Evolutionary conservation across 768 basidiomycete genomes (phyloP), one percentile per base, ranked within the genome.

Genomic region (Hydnomerulius pinastri): DNA sequence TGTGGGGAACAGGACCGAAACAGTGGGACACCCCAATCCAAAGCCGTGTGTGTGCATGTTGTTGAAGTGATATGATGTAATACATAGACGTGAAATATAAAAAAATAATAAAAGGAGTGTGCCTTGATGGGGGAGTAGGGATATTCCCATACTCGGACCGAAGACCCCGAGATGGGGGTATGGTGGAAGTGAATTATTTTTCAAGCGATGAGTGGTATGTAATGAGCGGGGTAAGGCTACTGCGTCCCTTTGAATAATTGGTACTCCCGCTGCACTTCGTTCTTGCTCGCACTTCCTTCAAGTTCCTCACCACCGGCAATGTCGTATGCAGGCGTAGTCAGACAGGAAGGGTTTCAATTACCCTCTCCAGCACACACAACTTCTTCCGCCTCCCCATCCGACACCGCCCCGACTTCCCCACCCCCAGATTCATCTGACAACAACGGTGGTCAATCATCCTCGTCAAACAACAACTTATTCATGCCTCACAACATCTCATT

Each of bases 301-400:
- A n/a, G n/a, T 29, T 30, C 39, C 11, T 20, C 29, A 25, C 18
- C 7, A 18, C 21, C 25, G 10, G 30, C 42, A 36, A 67, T 69
- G 64, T 57, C 67, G 46, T 66, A 68, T 64, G 50, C 64, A 3
- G 47, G 62, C 37, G 57, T 67, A 51, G 64, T 88, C 56, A 74
- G 86, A 52, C 83, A 86, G 62, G 84, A 89, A 70, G 88, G 89
- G 59, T 90, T 90, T 66, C 83, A 87, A 54, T 60, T 84, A 29
- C 78, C 81, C 18, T 74, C 74, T 40, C 76, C 81, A 20, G 64
- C 73, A 5, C 63, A 63, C 30, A 67, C 65, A 1, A 44, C 35
- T 21, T 35, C 50, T 17, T 38, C 50, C 1, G 50, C 67, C 0
- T 61, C 67, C 20, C 35, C 54, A 2, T 38, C 50, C 24, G 46